Conservation (phyloP, 2,329 filamentous ascomycete species). For the Lasiodiplodia gonubiensis region DNA sequence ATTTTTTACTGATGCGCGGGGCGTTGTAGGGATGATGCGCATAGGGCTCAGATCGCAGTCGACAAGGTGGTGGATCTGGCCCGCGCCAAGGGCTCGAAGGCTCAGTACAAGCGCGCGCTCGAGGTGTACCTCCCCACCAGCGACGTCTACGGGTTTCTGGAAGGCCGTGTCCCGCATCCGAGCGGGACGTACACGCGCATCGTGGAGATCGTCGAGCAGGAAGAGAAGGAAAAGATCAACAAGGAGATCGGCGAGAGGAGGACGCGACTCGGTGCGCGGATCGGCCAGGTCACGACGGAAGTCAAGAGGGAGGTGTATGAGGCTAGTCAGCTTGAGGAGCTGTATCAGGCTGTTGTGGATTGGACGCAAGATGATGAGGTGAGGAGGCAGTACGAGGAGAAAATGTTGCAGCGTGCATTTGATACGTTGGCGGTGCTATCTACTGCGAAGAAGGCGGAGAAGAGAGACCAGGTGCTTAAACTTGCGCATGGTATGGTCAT, state of each 20-base stretch:
- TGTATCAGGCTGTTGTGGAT: constrained; percentile 84
- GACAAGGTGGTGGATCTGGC: constrained; percentile 81
- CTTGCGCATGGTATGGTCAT: constrained; percentile 93
- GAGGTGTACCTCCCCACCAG: constrained; percentile 75
- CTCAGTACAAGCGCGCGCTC: constrained; percentile 78
- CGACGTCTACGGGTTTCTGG: constrained; percentile 78
- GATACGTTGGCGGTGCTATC: constrained; percentile 76
- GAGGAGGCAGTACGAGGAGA: constrained; percentile 86
- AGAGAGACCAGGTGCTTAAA: constrained; percentile 74
- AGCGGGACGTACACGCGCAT: constrained; percentile 80
- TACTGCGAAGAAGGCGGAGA: constrained; percentile 68
- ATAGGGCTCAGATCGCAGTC: constrained; percentile 67
- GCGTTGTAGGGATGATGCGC: constrained; percentile 59
- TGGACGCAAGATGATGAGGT: constrained; percentile 89
- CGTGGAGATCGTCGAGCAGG: constrained; percentile 80
- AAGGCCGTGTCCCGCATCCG: constrained; percentile 82
- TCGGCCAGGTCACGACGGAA: constrained; percentile 82
- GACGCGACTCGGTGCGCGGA: constrained; percentile 82
- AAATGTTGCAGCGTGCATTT: constrained; percentile 79
- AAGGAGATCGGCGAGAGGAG: constrained; percentile 86
- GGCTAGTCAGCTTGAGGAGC: constrained; percentile 75
- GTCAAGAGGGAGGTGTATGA: constrained; percentile 85
- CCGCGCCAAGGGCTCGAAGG: constrained; percentile 71
- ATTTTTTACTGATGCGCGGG: neutral
- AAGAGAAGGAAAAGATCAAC: constrained; percentile 89